Percentiles rank a stretch among this genome's conserved stretches.
Conservation (phyloP, 495 filamentous ascomycete species). For the Hyphodiscus hymeniophilus region DNA sequence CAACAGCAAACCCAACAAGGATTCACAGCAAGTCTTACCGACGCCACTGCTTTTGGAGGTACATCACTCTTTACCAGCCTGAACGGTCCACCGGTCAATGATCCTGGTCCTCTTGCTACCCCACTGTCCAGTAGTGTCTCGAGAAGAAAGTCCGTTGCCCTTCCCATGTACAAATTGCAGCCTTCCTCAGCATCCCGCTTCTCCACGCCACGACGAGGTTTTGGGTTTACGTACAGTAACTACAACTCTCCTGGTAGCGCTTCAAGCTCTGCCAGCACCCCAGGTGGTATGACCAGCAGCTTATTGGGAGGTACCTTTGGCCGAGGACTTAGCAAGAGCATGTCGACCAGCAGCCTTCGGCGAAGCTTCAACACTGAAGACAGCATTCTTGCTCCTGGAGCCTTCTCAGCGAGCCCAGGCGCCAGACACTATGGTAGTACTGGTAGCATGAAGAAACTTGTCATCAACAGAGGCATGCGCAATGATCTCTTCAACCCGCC, state of each 20-base stretch:
- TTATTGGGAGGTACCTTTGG: slow-evolving; percentile 55
- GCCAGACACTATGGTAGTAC: slow-evolving; percentile 47
- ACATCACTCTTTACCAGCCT: slow-evolving; percentile 65
- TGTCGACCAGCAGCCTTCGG: slow-evolving; percentile 56
- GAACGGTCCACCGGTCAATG: slow-evolving; percentile 50
- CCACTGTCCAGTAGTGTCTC: slow-evolving; percentile 68
- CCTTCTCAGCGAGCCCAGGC: slow-evolving; percentile 64
- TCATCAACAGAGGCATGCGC: slow-evolving; percentile 80
- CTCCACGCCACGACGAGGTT: slow-evolving; percentile 69
- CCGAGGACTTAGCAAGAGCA: slow-evolving; percentile 49
- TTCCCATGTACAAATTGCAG: slow-evolving; percentile 85
- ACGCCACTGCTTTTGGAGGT: slow-evolving; percentile 73
- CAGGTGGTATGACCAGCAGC: slow-evolving; percentile 52
- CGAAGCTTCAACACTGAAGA: slow-evolving; percentile 48
- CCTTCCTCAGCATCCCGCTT: slow-evolving; percentile 69
- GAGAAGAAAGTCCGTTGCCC: slow-evolving; percentile 62
- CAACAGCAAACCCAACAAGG: slow-evolving; percentile 36
- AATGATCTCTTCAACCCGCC: slow-evolving; percentile 64
- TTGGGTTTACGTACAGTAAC: slow-evolving; percentile 82
- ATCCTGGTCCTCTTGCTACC: slow-evolving; percentile 77
- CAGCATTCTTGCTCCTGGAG: slow-evolving; percentile 78
- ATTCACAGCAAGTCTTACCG: slow-evolving; percentile 69
- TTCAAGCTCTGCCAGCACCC: slow-evolving; percentile 57
- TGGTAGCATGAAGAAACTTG: slow-evolving; percentile 75
- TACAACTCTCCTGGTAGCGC: slow-evolving; percentile 75